phyloP scores from a whole-genome alignment of 2,329 filamentous ascomycete genomes.

The Aspergillus sp. region DNA sequence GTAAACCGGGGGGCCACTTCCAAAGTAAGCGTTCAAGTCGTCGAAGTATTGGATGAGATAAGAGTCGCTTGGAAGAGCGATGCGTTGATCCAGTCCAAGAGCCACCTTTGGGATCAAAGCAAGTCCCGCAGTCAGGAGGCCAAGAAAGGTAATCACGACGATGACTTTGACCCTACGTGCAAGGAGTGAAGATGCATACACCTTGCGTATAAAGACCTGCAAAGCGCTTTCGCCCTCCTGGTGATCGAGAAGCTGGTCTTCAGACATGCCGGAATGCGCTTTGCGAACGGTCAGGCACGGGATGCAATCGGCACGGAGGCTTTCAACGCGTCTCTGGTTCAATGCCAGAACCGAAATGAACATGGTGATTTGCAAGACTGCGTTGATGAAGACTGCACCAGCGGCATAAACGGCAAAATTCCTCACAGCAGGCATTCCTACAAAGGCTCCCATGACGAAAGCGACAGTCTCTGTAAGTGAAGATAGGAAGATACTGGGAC shows the following conservation, averaged over 20 bases:
- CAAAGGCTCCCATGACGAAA: conserved; percentile 88
- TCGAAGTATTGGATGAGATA: conserved; percentile 97
- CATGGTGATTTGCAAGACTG: conserved; percentile 94
- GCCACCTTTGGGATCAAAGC: conserved; percentile 81
- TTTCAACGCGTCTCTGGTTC: conserved; percentile 89
- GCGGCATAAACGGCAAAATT: conserved; percentile 98
- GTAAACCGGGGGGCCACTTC: conserved; percentile 89
- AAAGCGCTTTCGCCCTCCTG: conserved; percentile 77
- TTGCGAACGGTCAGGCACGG: conserved; percentile 82
- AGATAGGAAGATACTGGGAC: conserved; percentile 92
- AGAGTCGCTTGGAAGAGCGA: conserved; percentile 89
- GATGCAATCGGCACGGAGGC: conserved; percentile 84
- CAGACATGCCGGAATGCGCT: conserved; percentile 66
- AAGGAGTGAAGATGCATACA: conserved; percentile 80
- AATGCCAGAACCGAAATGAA: conserved; percentile 89
- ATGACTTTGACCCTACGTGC: conserved; percentile 75
- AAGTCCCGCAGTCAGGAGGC: conserved; percentile 80
- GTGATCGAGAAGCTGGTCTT: conserved; percentile 68
- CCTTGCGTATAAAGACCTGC: conserved; percentile 85
- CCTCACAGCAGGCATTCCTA: conserved; percentile 95
- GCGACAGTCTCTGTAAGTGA: conserved; percentile 92
- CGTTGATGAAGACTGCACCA: conserved; percentile 95
- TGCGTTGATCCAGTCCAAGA: conserved; percentile 89
- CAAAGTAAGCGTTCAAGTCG: conserved; percentile 89
- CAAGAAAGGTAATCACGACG: conserved; percentile 80